Evolutionary conservation across 2,329 filamentous ascomycete genomes (phyloP).

Genomic region (Ciborinia camelliae): DNA sequence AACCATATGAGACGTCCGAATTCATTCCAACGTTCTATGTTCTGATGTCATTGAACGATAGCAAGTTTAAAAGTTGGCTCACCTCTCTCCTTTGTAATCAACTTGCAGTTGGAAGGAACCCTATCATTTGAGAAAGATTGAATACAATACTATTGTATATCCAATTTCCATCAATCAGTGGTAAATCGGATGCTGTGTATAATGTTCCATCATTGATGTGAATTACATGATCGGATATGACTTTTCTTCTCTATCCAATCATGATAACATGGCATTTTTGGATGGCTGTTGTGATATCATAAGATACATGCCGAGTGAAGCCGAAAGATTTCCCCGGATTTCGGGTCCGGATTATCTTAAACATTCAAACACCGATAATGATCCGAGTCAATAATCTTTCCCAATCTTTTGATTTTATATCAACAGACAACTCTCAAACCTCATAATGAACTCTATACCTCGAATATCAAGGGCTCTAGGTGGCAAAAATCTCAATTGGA

Average conservation of each 20-base stretch:
- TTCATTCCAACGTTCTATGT: neutral
- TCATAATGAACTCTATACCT: slow-evolving; percentile 23
- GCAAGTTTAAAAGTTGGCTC: neutral
- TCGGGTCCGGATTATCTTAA: slow-evolving; percentile 13
- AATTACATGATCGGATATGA: too few relatives aligned
- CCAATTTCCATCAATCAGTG: neutral
- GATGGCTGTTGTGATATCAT: neutral
- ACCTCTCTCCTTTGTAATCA: slow-evolving; percentile 21
- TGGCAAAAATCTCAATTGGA: slow-evolving; percentile 33
- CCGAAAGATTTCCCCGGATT: slow-evolving; percentile 1
- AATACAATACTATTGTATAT: neutral
- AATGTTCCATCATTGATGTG: neutral
- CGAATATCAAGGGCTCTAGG: slow-evolving; percentile 26
- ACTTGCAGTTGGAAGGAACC: slow-evolving; percentile 1
- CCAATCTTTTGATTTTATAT: slow-evolving; percentile 1
- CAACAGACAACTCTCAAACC: neutral
- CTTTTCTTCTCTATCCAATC: too few relatives aligned
- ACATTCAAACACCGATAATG: neutral
- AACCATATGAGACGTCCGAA: neutral
- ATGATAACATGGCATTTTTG: neutral
- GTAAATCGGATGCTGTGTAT: neutral
- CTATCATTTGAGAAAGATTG: neutral
- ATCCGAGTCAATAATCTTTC: neutral
- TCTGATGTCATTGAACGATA: slow-evolving; percentile 14
- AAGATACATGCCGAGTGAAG: neutral